These are phyloP conservation scores for Trichoderma asperelloides DNA, from an alignment of 495 filamentous ascomycete species.

Conservation along the genomic window DNA sequence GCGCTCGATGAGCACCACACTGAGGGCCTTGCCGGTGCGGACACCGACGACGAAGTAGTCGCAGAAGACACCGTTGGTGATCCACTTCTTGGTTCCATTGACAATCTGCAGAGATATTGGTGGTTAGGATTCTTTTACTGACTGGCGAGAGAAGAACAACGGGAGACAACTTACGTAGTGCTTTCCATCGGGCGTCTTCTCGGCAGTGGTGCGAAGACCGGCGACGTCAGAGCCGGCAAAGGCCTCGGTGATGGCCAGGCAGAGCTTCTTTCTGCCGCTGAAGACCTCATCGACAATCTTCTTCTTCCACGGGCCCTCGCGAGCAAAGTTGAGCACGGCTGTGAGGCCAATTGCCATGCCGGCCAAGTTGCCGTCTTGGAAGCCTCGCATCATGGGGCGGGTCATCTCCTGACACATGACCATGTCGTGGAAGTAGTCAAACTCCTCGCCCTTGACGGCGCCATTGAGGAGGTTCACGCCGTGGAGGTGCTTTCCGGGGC, in stretches of 20 bases:
- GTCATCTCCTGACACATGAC: constrained; percentile 66
- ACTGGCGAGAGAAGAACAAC: background rate
- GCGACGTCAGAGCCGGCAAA: constrained; percentile 86
- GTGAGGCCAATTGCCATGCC: constrained; percentile 81
- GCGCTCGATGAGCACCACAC: constrained; percentile 66
- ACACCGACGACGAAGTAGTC: constrained; percentile 83
- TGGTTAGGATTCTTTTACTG: background rate
- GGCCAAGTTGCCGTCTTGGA: constrained; percentile 53
- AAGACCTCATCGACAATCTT: constrained; percentile 63
- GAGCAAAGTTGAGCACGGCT: constrained; percentile 71
- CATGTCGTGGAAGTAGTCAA: constrained; percentile 82
- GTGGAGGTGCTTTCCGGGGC: constrained; percentile 76
- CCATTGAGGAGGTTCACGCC: constrained; percentile 59
- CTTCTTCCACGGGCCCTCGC: constrained; percentile 55
- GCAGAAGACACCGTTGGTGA: constrained; percentile 77
- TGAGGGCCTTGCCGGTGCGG: constrained; percentile 73
- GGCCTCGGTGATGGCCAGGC: constrained; percentile 79
- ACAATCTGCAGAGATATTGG: constrained; percentile 38
- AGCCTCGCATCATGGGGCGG: constrained; percentile 59
- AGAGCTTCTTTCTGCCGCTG: constrained; percentile 78
- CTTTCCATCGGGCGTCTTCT: constrained; percentile 73
- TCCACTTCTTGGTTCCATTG: constrained; percentile 91
- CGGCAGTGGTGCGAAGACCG: constrained; percentile 70
- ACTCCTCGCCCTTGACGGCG: constrained; percentile 66
- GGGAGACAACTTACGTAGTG: constrained; percentile 43